Conservation (phyloP, 768 basidiomycete genomes). For the Russula dissimulans region DNA sequence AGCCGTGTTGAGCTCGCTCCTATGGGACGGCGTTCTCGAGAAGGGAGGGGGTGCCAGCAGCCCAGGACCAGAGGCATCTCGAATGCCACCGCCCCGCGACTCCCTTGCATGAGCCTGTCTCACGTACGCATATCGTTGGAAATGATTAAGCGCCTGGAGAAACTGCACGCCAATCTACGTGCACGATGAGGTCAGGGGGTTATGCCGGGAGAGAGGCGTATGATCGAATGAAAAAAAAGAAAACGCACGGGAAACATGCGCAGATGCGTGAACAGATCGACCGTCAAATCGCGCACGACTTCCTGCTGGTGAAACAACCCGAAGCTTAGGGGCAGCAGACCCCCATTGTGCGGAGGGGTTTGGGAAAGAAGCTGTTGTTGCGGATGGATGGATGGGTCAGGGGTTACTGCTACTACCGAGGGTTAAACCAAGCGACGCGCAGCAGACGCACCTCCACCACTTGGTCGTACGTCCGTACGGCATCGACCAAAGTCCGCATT, state of each 20-base stretch:
- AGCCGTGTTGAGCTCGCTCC: slow-evolving; percentile 9
- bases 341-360: slow-evolving; percentile 67
- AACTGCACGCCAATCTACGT: slow-evolving; percentile 69
- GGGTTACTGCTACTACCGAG: background rate
- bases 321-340: slow-evolving; percentile 78
- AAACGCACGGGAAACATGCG: slow-evolving; percentile 60
- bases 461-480: slow-evolving; percentile 75
- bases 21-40: slow-evolving; percentile 9
- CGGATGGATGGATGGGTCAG: background rate
- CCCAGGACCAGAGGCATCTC: background rate
- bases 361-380: slow-evolving; percentile 63
- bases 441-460: slow-evolving; percentile 63
- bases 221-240: slow-evolving; percentile 12
- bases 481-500: slow-evolving; percentile 61
- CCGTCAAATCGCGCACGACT: slow-evolving; percentile 62
- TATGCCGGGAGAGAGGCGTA: slow-evolving; percentile 7
- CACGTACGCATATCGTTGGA: slow-evolving; percentile 82
- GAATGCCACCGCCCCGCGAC: slow-evolving; percentile 2
- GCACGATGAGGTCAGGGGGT: background rate
- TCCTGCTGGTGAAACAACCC: slow-evolving; percentile 86
- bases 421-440: background rate
- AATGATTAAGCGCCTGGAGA: slow-evolving; percentile 74
- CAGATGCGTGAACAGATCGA: slow-evolving; percentile 77
- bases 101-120: slow-evolving; percentile 68
- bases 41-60: slow-evolving; percentile 8